Conservation (phyloP, 768 basidiomycete species). For the Mrakia gelida region DNA sequence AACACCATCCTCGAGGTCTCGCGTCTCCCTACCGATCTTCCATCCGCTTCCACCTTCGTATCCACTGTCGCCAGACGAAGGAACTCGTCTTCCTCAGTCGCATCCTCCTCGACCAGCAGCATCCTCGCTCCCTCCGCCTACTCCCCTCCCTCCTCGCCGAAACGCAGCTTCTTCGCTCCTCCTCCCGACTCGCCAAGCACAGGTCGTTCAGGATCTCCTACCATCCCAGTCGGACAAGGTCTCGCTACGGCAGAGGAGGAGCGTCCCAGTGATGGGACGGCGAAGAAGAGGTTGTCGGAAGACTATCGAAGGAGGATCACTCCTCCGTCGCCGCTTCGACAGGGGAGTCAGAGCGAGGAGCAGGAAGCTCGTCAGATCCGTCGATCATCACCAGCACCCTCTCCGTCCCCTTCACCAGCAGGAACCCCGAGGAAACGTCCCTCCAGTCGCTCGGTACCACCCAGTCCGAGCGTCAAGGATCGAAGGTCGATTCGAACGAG, state of each 20-base stretch:
- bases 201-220: not conserved
- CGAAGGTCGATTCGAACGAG: constrained; percentile 9
- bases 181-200: constrained; percentile 14
- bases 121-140: not conserved
- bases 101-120: not conserved
- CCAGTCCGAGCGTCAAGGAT: not conserved
- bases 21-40: constrained; percentile 9
- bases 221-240: not conserved
- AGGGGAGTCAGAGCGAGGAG: not conserved
- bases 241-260: constrained; percentile 3
- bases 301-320: constrained; percentile 12
- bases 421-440: not conserved
- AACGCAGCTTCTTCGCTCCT: constrained; percentile 5
- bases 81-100: not conserved
- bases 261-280: not conserved
- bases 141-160: constrained; percentile 12
- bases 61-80: not conserved
- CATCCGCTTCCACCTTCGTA: not conserved
- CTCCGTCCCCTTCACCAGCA: not conserved
- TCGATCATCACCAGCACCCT: not conserved
- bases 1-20: constrained; percentile 24
- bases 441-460: not conserved
- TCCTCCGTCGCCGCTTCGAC: constrained; percentile 24
- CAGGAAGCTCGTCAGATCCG: not conserved
- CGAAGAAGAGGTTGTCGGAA: not conserved